Base-by-base conservation (phyloP, 148 eudicot species). In the Fallopia convolvulus region DNA sequence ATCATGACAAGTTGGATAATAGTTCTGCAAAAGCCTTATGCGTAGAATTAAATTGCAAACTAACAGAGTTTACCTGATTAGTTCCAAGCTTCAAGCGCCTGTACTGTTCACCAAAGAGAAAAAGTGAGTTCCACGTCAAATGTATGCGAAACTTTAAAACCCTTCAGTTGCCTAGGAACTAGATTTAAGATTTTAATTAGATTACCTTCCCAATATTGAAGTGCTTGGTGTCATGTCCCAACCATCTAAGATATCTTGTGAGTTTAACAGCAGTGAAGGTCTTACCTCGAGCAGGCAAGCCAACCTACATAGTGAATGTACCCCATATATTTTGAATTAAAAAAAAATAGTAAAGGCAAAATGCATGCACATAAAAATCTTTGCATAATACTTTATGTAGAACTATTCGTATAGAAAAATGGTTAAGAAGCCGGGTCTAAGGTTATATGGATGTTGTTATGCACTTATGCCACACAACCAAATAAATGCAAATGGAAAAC, bases 261-360 rank as follows among this genome's bases (percentile, higher is more conserved):
- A 95, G 88, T 83, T 95, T 95, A 75, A 93, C 99, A 49, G 99
- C 99, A 76, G 99, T 95, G 81, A 95, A 95, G 79, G 97, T 95
- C 89, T 95, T 95, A 53, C 99, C 99, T 58, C 99, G 93, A 80
- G 97, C 99, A 76, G 99, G 99, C 87, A 95, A 90, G 71, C 99
- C 99, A 83, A 95, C 96, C 96, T 91, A 74, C 55, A 73, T 17
- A 39, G 72, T 2, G 42, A 68, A 68, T 36, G 17, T 44, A 68
- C 36, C 20, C 46, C 44, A 68, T 17, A 68, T 68, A 68, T 17
- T 36, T 68, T 68, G 18, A 33, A 33, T 68, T 36, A 36, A 32
- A 2, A 30, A 50, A 44, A 53, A 2, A 2, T 21, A 30, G 23
- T 65, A 20, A 71, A 58, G 56, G 15, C 23, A 61, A 60, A 32